Evolutionary conservation across 2,329 filamentous ascomycete species (phyloP), one percentile per base, ranked within the genome.

Genomic region (Coniochaeta sp.): DNA sequence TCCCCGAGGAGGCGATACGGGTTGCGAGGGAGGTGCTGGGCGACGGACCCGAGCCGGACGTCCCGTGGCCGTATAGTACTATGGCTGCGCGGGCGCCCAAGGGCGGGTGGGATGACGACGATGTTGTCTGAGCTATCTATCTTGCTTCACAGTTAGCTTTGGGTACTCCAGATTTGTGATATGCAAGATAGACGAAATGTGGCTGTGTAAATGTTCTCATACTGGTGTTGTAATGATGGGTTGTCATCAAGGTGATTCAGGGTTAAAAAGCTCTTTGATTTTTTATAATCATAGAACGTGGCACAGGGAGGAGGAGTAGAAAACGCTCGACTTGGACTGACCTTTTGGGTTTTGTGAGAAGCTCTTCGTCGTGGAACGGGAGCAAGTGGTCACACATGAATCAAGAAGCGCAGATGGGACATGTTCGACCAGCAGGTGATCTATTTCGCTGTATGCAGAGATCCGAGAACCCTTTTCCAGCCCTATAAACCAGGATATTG

Each of bases 1-100:
- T 97, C 66, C 93, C 93, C 0, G 84, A 87, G 62, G 77, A 81
- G 52, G 90, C 89, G 3, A 85, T 97, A 59, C 75, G 77, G 24
- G 78, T 91, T 63, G 93, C 93, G 6, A 78, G 74, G 58, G 72
- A 77, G 40, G 80, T 90, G 9, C 75, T 92, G 28, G 70, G 30
- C 8, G 54, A 62, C 17, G 55, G 63, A 16, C 60, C 58, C 34
- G 59, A 59, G 55, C 30, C 12, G 24, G 61, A 58, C 10, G 58
- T 38, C 60, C 47, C 55, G 60, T 61, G 60, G 50, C 47, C 47
- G 10, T 52, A 52, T 14, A 28, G 26, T 30, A 28, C 26, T 14
- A 52, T 52, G 47, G 44, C 54, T 59, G 61, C 56, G 36, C 58
- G 52, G 30, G 28, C 57, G 17, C 56, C 38, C 47, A 55, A 19